Evolutionary conservation across 1,139 yeast species (phyloP).

Genomic region (Pichia sp.): DNA sequence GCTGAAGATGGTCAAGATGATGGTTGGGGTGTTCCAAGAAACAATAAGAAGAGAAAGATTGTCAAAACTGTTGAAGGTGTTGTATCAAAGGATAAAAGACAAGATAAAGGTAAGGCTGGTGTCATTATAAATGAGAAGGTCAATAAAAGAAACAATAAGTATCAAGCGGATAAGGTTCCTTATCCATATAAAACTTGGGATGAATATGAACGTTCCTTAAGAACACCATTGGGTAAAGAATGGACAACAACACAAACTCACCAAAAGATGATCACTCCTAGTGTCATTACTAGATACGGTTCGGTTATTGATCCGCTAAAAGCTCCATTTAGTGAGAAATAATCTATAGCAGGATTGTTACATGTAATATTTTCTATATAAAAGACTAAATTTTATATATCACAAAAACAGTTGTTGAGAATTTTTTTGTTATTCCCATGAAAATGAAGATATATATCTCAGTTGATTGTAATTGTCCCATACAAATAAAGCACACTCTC

Average conservation of each 20-base stretch:
- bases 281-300: constrained; percentile 81
- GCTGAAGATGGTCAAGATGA: constrained; percentile 32
- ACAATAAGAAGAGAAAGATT: constrained; percentile 55
- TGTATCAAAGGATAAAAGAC: constrained; percentile 58
- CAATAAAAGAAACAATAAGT: constrained; percentile 76
- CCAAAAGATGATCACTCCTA: constrained; percentile 84
- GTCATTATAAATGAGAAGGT: constrained; percentile 87
- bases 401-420: no score
- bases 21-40: constrained; percentile 27
- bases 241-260: constrained; percentile 89
- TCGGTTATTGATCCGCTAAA: constrained; percentile 84
- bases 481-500: no score
- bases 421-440: no score
- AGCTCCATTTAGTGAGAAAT: constrained; percentile 41
- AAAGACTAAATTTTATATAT: no score
- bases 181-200: constrained; percentile 90
- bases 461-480: no score
- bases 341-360: no score
- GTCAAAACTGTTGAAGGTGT: constrained; percentile 69
- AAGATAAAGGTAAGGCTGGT: constrained; percentile 64
- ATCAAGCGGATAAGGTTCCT: constrained; percentile 82
- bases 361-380: no score
- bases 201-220: constrained; percentile 86
- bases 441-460: no score
- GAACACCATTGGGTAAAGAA: constrained; percentile 97